These are phyloP conservation scores for Lactuca sativa DNA, from an alignment of 129 eudicot species.

Conservation along the genomic window DNA sequence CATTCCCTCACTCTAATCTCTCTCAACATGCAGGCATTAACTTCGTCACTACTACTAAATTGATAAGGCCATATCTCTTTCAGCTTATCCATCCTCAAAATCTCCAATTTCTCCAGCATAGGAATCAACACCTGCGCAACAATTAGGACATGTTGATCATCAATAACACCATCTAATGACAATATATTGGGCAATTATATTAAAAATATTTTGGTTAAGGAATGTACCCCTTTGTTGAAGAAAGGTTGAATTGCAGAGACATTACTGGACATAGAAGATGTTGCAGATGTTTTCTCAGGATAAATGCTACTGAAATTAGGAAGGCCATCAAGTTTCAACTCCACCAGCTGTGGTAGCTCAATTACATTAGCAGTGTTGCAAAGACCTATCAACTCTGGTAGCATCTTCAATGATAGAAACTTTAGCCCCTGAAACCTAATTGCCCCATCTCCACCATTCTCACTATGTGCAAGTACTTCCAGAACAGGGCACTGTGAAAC, in stretches of 20 bases:
- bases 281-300: neutral
- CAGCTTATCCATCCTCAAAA: too few relatives aligned
- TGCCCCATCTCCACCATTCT: neutral
- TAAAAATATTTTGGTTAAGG: too few relatives aligned
- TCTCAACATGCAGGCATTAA: conserved; percentile 2
- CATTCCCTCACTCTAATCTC: neutral
- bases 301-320: conserved; percentile 19
- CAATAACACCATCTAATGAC: too few relatives aligned
- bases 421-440: conserved; percentile 1
- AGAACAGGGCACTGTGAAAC: neutral
- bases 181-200: too few relatives aligned
- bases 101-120: too few relatives aligned
- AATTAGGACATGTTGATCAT: neutral
- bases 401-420: neutral
- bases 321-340: conserved; percentile 3
- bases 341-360: conserved; percentile 8
- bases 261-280: too few relatives aligned
- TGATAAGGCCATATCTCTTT: too few relatives aligned
- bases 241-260: neutral
- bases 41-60: too few relatives aligned
- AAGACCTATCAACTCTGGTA: conserved; percentile 9
- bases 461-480: neutral
- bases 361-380: neutral
- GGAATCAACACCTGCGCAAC: neutral
- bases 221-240: neutral